Evolutionary conservation across 495 filamentous ascomycete species (phyloP), one percentile per base, ranked within the genome.

Genomic region (Hypomontagnella submonticulosa): DNA sequence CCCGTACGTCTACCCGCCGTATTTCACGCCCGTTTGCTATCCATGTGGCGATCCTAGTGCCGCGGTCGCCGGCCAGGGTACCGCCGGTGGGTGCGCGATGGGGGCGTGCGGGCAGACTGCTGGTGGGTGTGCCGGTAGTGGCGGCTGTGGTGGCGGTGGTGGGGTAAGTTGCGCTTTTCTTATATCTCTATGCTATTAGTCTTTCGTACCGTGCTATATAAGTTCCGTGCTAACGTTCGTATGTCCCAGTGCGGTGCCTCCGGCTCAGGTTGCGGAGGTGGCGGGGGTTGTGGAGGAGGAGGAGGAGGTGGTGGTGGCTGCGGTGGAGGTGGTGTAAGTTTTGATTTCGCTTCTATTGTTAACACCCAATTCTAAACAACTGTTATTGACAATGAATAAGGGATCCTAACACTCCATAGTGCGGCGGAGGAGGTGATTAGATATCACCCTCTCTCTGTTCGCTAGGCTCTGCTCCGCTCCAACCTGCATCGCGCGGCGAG

Each of bases 81-180:
- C 63, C 4, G 74, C 73, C 58, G 76, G 73, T 11, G 76, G 71
- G 9, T 50, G 71, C 73, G 83, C 79, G 0, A 85, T 78, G 11
- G 82, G 73, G 1, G 84, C 81, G n/a, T 83, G 85, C 11, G 81
- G 82, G 36, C 83, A 85, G 1, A 73, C 75, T 8, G 83, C 83
- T 65, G 81, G 79, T 58, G 82, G 82, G 16, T 71, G 69, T 1
- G 78, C 77, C 12, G 74, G 75, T 4, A 70, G 72, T 9, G 78
- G 75, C 10, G 76, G 78, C 36, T 72, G 77, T 50, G 74, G 80
- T 2, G 69, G 80, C 47, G 76, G 77, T 32, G 79, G 83, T 67
- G 77, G 79, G 8, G 64, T 67, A 4, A 61, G 64, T 67, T 16
- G 67, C 34, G 73, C 60, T 42, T 81, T 72, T 63, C 12, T 12